Percentiles rank a stretch among this genome's conserved stretches.
Evolutionary conservation across 345 rosid genomes (phyloP).

Genomic region (Hypericum perforatum): DNA sequence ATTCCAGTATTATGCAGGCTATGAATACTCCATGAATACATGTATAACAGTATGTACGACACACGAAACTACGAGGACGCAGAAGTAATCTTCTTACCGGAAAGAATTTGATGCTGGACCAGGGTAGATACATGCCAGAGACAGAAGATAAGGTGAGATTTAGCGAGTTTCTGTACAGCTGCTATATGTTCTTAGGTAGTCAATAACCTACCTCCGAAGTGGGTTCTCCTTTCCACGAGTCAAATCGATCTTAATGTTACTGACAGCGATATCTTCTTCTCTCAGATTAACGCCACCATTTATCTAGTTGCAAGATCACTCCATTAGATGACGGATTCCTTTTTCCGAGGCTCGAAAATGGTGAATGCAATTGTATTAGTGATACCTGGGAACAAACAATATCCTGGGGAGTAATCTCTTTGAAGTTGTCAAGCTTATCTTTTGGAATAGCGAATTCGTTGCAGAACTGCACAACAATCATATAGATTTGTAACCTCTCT

Average conservation of each 20-base stretch:
- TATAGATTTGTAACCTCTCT: no score
- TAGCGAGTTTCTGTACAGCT: neutral
- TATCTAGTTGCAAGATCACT: constrained; percentile 19
- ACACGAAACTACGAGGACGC: neutral
- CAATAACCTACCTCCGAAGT: constrained; percentile 27
- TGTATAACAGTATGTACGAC: neutral
- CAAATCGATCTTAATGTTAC: constrained; percentile 34
- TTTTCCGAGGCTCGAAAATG: constrained; percentile 3
- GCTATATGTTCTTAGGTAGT: no score
- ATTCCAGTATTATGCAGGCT: neutral
- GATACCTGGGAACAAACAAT: constrained; percentile 46
- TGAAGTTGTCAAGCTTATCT: constrained; percentile 33
- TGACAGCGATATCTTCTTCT: constrained; percentile 43
- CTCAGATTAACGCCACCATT: constrained; percentile 17
- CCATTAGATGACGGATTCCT: constrained; percentile 4
- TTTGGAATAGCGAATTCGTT: constrained; percentile 38
- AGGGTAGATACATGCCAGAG: constrained; percentile 16
- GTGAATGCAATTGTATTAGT: neutral
- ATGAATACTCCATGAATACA: neutral
- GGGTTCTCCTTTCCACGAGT: constrained; percentile 40
- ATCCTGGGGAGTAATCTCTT: constrained; percentile 34
- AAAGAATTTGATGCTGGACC: constrained; percentile 34
- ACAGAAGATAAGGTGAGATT: constrained; percentile 7
- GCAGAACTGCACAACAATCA: constrained; percentile 30
- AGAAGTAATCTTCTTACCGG: constrained; percentile 26